Evolutionary conservation across 805 yeast genomes (phyloP).

Genomic region (Pichia membranifaciens): DNA sequence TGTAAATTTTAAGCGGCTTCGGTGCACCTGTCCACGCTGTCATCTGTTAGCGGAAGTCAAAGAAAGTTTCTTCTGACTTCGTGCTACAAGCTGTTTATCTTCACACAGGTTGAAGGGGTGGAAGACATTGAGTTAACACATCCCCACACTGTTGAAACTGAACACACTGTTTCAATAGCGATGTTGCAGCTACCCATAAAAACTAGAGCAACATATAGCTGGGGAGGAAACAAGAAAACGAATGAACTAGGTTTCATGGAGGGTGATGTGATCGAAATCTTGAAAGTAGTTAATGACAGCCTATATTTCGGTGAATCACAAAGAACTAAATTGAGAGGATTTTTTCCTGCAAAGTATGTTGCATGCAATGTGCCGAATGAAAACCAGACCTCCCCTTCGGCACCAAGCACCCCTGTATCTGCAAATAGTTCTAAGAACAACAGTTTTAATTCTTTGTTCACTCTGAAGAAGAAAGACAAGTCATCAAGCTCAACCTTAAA

Average conservation of each 20-base stretch:
- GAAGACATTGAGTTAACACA: no score
- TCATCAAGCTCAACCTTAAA: constrained; percentile 11
- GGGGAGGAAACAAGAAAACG: constrained; percentile 88
- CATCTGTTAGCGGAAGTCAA: no score
- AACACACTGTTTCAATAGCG: no score
- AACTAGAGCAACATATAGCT: constrained; percentile 67
- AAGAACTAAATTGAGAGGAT: constrained; percentile 77
- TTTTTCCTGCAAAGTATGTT: constrained; percentile 85
- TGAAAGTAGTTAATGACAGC: constrained; percentile 71
- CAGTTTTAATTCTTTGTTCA: constrained; percentile 5
- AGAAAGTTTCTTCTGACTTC: no score
- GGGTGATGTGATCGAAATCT: constrained; percentile 84
- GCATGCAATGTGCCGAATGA: constrained; percentile 51
- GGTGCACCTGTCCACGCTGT: no score
- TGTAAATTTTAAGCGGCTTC: no score
- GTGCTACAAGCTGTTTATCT: no score
- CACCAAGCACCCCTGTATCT: not conserved
- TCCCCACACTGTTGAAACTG: no score
- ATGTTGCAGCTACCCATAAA: constrained; percentile 23
- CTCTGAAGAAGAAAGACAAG: constrained; percentile 7
- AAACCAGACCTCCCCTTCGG: not conserved
- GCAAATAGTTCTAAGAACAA: not conserved
- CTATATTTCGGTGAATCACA: constrained; percentile 87
- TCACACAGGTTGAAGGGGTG: no score
- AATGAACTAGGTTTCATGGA: constrained; percentile 85